A percentile compares a stretch with the other conserved stretches of the same genome.
Conservation (phyloP, 495 filamentous ascomycete genomes). For the Copromyces sp. region DNA sequence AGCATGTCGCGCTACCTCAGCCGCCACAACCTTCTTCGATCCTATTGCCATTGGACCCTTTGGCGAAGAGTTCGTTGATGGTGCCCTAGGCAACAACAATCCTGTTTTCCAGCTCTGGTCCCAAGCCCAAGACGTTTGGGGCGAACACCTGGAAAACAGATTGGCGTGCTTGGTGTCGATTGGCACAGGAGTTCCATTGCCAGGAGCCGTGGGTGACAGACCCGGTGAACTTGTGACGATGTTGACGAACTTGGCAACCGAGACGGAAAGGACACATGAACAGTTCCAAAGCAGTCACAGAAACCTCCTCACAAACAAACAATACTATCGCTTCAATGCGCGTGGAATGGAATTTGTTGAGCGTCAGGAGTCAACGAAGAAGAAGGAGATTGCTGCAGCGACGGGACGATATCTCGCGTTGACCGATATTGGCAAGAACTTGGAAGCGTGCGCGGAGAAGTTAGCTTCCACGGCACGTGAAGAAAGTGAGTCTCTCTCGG, state of each 20-base stretch:
- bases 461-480: no score
- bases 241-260: no score
- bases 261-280: conserved; percentile 32
- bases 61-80: conserved; percentile 31
- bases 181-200: conserved; percentile 32
- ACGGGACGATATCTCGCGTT: no score
- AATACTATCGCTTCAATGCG: conserved; percentile 40
- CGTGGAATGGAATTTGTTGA: conserved; percentile 33
- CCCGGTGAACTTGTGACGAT: no score
- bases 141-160: conserved; percentile 21
- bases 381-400: conserved; percentile 27
- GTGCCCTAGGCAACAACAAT: conserved; percentile 34
- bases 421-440: no score
- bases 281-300: conserved; percentile 30
- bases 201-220: conserved; percentile 17
- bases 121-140: conserved; percentile 35
- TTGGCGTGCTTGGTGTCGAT: conserved; percentile 38
- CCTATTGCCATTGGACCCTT: conserved; percentile 30
- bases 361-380: conserved; percentile 30
- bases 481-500: no score
- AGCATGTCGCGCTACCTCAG: conserved; percentile 35
- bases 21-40: conserved; percentile 38
- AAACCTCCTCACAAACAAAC: conserved; percentile 22
- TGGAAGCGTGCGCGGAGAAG: no score
- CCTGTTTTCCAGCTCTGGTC: no score